Evolutionary conservation across 192 early-diverging fungal species (phyloP), one percentile per base, ranked within the genome.

Genomic region (Martensiomyces pterosporus): DNA sequence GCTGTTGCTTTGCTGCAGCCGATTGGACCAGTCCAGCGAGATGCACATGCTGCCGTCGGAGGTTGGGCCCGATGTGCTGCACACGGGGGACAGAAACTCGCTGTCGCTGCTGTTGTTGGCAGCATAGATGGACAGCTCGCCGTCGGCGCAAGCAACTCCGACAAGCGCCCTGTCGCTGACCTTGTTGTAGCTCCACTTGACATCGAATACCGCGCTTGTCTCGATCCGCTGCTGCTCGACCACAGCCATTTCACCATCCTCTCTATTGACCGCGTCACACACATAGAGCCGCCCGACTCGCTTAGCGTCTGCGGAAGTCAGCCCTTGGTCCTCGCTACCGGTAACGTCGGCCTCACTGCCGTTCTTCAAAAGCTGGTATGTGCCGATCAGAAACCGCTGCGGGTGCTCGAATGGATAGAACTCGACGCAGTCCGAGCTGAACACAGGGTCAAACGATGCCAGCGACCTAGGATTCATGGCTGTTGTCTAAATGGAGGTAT

Each of bases 21-120:
- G 82, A 48, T 84, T 87, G 1, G 90, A 84, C 91, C 92, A 94
- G 52, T 97, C 94, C 33, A 97, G 46, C 0, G 94, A 97, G 32
- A 93, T 78, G 27, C 83, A 90, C 26, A 97, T 77, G 19, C 78
- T 77, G 12, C 81, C 57, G 2, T 78, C 71, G 2, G 75, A 52
- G 10, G 67, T 71, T 33, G 66, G 75, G n/a, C 57, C 40, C 34
- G 64, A 43, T 17, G 57, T 73, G 2, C 40, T 43, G n/a, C 63
- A 63, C n/a, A 60, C 13, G 13, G 49, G 61, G 6, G 53, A 39
- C 23, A 74, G 39, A n/a, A 43, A 64, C 45, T n/a, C 77, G 4
- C 18, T 29, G 24, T 42, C 66, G 21, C 18, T 51, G 25, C 5
- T 63, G 54, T 58, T 66, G 17, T 76, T 58, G 21, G 80, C 60